Evolutionary conservation across 2,329 filamentous ascomycete genomes (phyloP).

Genomic region (Cercospora sp.): DNA sequence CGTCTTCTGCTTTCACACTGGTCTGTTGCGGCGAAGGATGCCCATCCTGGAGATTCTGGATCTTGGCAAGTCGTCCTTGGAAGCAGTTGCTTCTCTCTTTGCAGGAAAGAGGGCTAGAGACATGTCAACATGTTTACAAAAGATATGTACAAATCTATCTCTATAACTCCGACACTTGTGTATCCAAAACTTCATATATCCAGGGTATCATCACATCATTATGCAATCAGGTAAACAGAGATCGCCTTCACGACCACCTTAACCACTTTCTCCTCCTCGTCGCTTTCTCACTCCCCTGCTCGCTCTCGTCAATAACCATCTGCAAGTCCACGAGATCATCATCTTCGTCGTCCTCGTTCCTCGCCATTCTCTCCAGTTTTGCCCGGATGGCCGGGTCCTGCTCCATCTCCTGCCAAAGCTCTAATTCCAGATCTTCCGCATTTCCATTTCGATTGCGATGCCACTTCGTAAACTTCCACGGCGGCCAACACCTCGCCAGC

Average conservation of each 20-base stretch:
- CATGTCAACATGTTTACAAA: neutral
- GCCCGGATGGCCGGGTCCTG: constrained; percentile 23
- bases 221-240: neutral
- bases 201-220: constrained; percentile 14
- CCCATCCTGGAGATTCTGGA: neutral
- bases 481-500: constrained; percentile 27
- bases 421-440: constrained; percentile 23
- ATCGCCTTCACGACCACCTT: neutral
- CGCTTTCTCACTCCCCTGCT: constrained; percentile 3
- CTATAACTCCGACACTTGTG: neutral
- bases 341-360: constrained; percentile 19
- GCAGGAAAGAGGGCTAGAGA: neutral
- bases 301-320: constrained; percentile 11
- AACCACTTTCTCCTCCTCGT: constrained; percentile 1
- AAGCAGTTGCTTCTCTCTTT: neutral
- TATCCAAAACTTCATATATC: neutral
- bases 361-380: constrained; percentile 23
- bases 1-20: neutral
- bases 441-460: constrained; percentile 18
- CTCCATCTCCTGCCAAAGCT: constrained; percentile 35
- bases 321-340: constrained; percentile 2
- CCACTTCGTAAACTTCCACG: constrained; percentile 25
- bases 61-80: neutral
- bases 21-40: neutral
- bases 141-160: constrained; percentile 16